Percentiles rank a stretch among this genome's conserved stretches.
These are phyloP conservation scores for Picocystis sp. DNA, from an alignment of 163 green algal species.

Conservation along the genomic window DNA sequence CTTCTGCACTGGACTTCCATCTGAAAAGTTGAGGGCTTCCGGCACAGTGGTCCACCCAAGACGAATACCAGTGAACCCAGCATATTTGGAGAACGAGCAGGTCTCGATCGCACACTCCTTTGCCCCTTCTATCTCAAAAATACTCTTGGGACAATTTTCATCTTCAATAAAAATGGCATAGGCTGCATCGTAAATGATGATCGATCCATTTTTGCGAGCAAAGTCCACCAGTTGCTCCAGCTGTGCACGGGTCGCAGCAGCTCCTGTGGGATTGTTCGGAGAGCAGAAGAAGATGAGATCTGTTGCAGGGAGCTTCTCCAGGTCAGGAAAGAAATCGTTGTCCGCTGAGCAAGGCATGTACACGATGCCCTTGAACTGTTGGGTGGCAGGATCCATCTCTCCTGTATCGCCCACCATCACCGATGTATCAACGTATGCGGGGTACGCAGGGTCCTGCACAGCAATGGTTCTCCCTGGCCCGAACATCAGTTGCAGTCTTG, in stretches of 20 bases:
- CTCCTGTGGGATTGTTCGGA: slow-evolving; percentile 93
- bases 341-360: slow-evolving; percentile 84
- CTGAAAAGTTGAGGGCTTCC: slow-evolving; percentile 58
- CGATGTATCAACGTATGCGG: slow-evolving; percentile 92
- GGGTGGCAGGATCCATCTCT: slow-evolving; percentile 46
- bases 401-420: slow-evolving; percentile 97
- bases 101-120: slow-evolving; percentile 90
- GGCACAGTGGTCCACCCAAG: slow-evolving; percentile 98
- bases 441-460: slow-evolving; percentile 84
- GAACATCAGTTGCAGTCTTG: slow-evolving; percentile 88
- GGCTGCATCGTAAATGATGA: slow-evolving; percentile 93
- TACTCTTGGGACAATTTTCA: slow-evolving; percentile 77
- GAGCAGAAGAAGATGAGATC: slow-evolving; percentile 99
- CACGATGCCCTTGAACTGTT: slow-evolving; percentile 68
- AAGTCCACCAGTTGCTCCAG: slow-evolving; percentile 77
- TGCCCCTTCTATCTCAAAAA: slow-evolving; percentile 94
- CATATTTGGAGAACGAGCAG: slow-evolving; percentile 96
- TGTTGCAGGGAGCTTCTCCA: slow-evolving; percentile 42
- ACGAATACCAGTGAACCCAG: slow-evolving; percentile 89
- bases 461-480: slow-evolving; percentile 50
- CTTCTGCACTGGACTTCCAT: slow-evolving; percentile 58
- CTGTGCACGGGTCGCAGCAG: slow-evolving; percentile 76
- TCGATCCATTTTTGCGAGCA: slow-evolving; percentile 69
- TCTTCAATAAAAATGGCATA: slow-evolving; percentile 96
- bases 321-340: slow-evolving; percentile 90